Evolutionary conservation across 805 yeast genomes (phyloP), one percentile per base, ranked within the genome.

Genomic region (Monosporozyma aerobia): DNA sequence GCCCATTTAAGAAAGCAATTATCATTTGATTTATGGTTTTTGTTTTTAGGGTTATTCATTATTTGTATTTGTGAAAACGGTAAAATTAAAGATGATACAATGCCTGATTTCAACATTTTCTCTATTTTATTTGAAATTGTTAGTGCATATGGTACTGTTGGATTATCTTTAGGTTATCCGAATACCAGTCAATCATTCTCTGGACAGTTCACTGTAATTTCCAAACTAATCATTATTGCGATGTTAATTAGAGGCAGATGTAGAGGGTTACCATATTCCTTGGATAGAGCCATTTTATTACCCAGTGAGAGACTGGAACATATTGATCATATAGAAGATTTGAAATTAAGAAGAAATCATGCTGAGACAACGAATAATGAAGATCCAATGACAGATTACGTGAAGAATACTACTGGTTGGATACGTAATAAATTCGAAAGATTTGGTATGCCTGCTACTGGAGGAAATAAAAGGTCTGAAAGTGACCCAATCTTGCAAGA

Each of bases 141-240:
- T 4, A 85, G 95, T 57, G 98, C 98, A 0, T 94, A 92, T 70
- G 97, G 98, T 67, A 90, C 96, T 0, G 98, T 92, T 43, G 99
- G 99, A 0, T 69, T 92, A 54, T 86, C 96, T 4, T 68, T 89
- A 52, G 99, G 99, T 0, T 89, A 82, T 58, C 87, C 95, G 0
- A 72, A 70, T 45, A 72, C 78, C 4, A 71, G 77, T 55, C 73
- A 88, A 2, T 87, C 97, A 1, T 78, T 94, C 44, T 77, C 84
- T n/a, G 89, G 81, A 0, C 79, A 85, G 62, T 89, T 92, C 65
- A 77, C 78, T 23, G 76, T 76, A 0, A 60, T 92, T 4, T 85
- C 96, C 1, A 94, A 94, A 63, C 73, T 92, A 44, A 87, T 90
- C 2, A 81, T 94, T 41, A 82, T 88, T 56, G 90, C 90, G 7